Conservation (phyloP, 331 rosid species). For the Dryas integrifolia region DNA sequence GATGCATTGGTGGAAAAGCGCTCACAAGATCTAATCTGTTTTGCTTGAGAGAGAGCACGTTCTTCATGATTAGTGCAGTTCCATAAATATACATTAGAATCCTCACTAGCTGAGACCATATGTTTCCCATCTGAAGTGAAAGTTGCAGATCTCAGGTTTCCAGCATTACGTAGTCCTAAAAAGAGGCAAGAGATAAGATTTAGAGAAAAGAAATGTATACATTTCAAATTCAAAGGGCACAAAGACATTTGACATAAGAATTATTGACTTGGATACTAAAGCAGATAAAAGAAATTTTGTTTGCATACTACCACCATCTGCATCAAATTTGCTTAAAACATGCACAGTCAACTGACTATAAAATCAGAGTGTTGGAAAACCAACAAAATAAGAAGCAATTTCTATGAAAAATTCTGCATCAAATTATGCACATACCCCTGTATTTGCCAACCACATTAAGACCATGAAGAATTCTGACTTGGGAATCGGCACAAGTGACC, state of each 20-base stretch:
- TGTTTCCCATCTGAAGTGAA: conserved; percentile 91
- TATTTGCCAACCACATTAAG: conserved; percentile 74
- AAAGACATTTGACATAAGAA: neutral
- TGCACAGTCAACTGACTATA: neutral
- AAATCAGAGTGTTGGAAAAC: neutral
- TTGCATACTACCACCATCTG: neutral
- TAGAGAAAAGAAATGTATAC: conserved; percentile 13
- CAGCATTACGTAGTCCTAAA: conserved; percentile 53
- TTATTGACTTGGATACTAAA: neutral
- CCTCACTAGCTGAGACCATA: conserved; percentile 82
- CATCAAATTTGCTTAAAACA: too few relatives aligned
- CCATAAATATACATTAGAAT: conserved; percentile 86
- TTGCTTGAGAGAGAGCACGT: conserved; percentile 37
- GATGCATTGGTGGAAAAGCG: conserved; percentile 74
- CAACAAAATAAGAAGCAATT: conserved; percentile 1
- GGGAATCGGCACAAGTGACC: conserved; percentile 91
- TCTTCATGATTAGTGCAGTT: conserved; percentile 54
- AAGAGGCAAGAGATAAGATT: conserved; percentile 28
- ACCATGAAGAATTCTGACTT: conserved; percentile 84
- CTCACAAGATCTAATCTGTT: conserved; percentile 69
- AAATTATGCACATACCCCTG: conserved; percentile 51
- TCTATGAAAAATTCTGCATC: conserved; percentile 9
- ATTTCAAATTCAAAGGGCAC: neutral
- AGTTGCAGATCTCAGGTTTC: conserved; percentile 62
- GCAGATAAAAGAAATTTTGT: neutral